A percentile compares a stretch with the other conserved stretches of the same genome.
These are phyloP conservation scores for Sugiyamaella pinicola DNA, from an alignment of 1,139 yeast species.

Conservation along the genomic window DNA sequence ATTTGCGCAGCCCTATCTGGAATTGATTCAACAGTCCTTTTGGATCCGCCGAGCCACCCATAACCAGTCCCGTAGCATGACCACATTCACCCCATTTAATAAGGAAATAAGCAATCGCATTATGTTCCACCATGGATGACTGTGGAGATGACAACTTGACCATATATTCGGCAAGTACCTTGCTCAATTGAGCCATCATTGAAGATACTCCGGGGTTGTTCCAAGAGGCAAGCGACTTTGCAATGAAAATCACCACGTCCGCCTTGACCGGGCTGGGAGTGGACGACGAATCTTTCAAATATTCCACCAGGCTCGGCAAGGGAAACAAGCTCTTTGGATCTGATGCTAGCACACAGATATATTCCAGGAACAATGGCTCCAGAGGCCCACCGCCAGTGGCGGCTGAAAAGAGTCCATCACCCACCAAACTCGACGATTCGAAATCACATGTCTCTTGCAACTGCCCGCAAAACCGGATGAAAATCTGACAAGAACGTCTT, in stretches of 20 bases:
- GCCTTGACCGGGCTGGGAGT: neutral
- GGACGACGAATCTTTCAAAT: slow-evolving; percentile 18
- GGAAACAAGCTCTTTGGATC: slow-evolving; percentile 37
- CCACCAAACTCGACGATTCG: slow-evolving; percentile 14
- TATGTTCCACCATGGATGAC: neutral
- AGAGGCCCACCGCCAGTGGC: slow-evolving; percentile 19
- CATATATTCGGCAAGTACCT: slow-evolving; percentile 8
- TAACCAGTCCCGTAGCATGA: neutral
- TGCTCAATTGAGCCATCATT: slow-evolving; percentile 9
- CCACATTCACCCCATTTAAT: slow-evolving; percentile 9
- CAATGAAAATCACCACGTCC: slow-evolving; percentile 12
- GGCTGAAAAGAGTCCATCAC: slow-evolving; percentile 10
- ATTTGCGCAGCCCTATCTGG: neutral
- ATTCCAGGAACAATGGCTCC: slow-evolving; percentile 41
- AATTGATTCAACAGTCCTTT: neutral
- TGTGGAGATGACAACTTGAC: neutral
- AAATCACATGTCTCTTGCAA: slow-evolving; percentile 37
- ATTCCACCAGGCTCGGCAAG: slow-evolving; percentile 29
- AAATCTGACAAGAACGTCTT: slow-evolving; percentile 32
- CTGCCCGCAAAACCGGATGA: slow-evolving; percentile 38
- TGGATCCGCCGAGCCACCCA: neutral
- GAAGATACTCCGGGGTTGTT: slow-evolving; percentile 5
- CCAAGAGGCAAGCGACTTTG: slow-evolving; percentile 11
- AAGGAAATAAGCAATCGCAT: slow-evolving; percentile 12
- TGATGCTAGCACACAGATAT: slow-evolving; percentile 36